Base-by-base conservation (phyloP, 495 filamentous ascomycete species). In the Lineolata rhizophorae region DNA sequence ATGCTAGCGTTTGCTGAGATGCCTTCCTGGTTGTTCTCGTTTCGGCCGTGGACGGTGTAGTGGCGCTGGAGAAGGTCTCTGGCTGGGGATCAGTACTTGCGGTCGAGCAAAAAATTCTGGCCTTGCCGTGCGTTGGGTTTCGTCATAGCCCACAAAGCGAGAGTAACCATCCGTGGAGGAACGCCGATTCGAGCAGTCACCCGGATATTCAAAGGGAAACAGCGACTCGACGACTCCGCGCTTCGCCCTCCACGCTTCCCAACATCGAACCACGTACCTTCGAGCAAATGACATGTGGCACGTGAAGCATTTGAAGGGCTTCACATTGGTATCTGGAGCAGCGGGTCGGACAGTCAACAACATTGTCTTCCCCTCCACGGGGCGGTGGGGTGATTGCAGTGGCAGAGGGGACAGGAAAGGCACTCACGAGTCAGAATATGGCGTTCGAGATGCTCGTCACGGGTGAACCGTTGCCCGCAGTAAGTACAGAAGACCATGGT, bases 371-470 rank as follows among this genome's bases (percentile, higher is more conserved):
- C n/a, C n/a, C n/a, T n/a, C n/a, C n/a, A n/a, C n/a, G n/a, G n/a
- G n/a, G n/a, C n/a, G n/a, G n/a, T n/a, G n/a, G n/a, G n/a, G n/a
- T n/a, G n/a, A n/a, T n/a, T n/a, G n/a, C n/a, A 25, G 22, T n/a
- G n/a, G 6, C 22, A n/a, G 22, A 25, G 22, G n/a, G 22, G 22
- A 6, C n/a, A 25, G 27, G 6, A 16, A 14, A 30, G 27, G 16
- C 8, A 5, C 67, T 54, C 49, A 75, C 69, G 69, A 18, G 46
- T 64, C 6, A 68, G 58, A 19, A 72, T 55, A 36, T 75, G 69
- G 33, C 70, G 54, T 40, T 73, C 67, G 15, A 72, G 51, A 47
- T 75, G 70, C 40, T 75, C 70, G 49, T 72, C 72, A 40, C 69
- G 54, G 24, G 65, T 69, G 42, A 75, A 75, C 30, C 51, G 56